Conservation (phyloP, 2,329 filamentous ascomycete genomes). For the Aspergillus calidoustus region DNA sequence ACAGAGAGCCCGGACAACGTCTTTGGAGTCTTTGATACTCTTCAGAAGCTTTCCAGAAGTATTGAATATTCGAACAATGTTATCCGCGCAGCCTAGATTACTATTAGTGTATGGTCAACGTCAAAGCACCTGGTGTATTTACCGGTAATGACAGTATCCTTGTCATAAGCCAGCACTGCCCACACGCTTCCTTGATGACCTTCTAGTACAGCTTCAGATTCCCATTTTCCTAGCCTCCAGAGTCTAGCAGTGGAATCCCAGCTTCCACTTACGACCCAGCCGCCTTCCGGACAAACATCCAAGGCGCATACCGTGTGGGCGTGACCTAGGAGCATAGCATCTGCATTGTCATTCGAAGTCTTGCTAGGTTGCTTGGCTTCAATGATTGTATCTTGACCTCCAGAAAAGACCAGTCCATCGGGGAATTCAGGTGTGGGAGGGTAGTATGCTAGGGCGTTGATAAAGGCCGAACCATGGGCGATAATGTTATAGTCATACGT, state of each 20-base stretch:
- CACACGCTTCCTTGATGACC: conserved; percentile 85
- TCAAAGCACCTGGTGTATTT: conserved; percentile 19
- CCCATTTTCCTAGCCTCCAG: conserved; percentile 87
- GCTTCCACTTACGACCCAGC: conserved; percentile 83
- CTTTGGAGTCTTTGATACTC: conserved; percentile 71
- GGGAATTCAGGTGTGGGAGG: conserved; percentile 70
- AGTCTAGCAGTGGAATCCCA: conserved; percentile 90
- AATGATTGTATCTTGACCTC: conserved; percentile 90
- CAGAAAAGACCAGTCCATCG: conserved; percentile 82
- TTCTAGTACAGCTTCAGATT: conserved; percentile 70
- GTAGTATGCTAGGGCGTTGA: conserved; percentile 82
- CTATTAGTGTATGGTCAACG: conserved; percentile 21
- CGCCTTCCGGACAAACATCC: conserved; percentile 73
- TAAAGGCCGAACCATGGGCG: conserved; percentile 79
- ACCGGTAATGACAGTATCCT: conserved; percentile 77
- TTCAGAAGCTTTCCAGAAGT: conserved; percentile 65
- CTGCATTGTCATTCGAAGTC: conserved; percentile 73
- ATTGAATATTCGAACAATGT: conserved; percentile 83
- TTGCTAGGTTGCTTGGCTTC: conserved; percentile 79
- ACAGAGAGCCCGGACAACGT: conserved; percentile 88
- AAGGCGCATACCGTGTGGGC: conserved; percentile 85
- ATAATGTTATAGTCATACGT: conserved; percentile 77
- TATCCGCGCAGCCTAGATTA: conserved; percentile 77
- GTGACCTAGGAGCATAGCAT: conserved; percentile 85
- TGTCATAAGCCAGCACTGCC: conserved; percentile 85